phyloP scores from a whole-genome alignment of 2,329 filamentous ascomycete species.

The Colletotrichum lupini region DNA sequence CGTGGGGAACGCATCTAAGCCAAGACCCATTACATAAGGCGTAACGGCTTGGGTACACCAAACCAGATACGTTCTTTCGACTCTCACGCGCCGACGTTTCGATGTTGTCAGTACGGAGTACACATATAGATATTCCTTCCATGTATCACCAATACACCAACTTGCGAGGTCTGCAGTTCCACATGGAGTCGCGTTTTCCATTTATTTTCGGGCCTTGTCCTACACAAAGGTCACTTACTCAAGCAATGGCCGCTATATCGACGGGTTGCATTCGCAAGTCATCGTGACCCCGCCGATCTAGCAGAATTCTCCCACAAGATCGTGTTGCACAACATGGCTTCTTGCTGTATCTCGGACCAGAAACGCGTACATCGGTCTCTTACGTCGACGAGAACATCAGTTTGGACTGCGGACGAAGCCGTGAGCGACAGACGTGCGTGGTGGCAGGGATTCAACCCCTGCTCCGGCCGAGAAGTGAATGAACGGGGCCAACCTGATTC shows the following conservation, averaged over 20 bases:
- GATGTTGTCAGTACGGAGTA: not conserved
- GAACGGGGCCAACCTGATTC: not conserved
- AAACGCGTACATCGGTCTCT: not conserved
- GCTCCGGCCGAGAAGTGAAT: constrained; percentile 24
- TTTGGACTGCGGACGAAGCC: not conserved
- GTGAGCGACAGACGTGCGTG: not conserved
- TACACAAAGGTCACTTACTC: not conserved
- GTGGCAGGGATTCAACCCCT: constrained; percentile 17
- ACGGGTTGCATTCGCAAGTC: not conserved
- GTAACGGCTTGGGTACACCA: not conserved
- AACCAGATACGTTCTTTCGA: not conserved
- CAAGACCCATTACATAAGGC: not conserved
- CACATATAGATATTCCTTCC: not conserved
- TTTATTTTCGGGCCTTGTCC: not conserved
- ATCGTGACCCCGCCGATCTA: not conserved
- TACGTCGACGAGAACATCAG: not conserved
- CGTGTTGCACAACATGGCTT: not conserved
- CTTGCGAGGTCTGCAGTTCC: not conserved
- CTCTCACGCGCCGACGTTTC: not conserved
- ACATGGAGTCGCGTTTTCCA: not conserved
- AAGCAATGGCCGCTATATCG: not conserved
- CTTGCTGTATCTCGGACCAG: not conserved
- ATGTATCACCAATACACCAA: not conserved
- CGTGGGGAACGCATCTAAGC: not conserved
- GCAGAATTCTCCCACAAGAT: not conserved